Conservation (phyloP, 225 moss, liverwort and hornwort species). For the Climacium dendroides region DNA sequence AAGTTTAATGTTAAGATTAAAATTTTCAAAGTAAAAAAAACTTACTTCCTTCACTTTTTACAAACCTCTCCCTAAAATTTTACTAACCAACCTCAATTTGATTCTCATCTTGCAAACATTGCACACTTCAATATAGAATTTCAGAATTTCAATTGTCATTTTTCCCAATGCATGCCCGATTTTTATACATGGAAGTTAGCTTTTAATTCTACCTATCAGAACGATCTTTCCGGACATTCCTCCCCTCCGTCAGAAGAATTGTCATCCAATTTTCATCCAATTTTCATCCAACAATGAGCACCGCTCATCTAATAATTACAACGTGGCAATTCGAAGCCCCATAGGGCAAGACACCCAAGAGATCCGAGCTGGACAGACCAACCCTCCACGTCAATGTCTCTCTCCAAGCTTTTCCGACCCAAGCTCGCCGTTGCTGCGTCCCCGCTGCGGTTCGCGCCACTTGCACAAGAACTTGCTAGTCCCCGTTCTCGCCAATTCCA, state of each 20-base stretch:
- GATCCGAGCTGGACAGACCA: neutral
- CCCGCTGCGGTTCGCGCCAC: neutral
- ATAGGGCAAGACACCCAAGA: neutral
- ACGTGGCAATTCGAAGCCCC: neutral
- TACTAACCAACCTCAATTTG: fast-evolving
- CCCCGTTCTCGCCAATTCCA: neutral
- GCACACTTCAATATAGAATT: neutral
- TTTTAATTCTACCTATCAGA: neutral
- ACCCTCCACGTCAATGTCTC: neutral
- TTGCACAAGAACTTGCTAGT: neutral
- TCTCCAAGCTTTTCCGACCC: neutral
- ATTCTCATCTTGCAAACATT: neutral
- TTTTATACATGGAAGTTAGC: neutral
- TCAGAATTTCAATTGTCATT: neutral
- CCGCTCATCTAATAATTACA: neutral
- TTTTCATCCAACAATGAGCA: neutral
- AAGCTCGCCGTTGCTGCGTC: neutral
- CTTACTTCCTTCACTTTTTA: fast-evolving
- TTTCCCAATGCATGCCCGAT: no score
- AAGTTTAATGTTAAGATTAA: neutral
- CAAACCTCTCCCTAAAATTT: neutral
- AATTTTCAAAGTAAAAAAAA: fast-evolving
- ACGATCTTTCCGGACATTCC: neutral
- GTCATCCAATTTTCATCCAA: neutral
- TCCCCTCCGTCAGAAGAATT: neutral